Base-by-base conservation (phyloP, 768 basidiomycete species). In the Albatrellus ellisii region DNA sequence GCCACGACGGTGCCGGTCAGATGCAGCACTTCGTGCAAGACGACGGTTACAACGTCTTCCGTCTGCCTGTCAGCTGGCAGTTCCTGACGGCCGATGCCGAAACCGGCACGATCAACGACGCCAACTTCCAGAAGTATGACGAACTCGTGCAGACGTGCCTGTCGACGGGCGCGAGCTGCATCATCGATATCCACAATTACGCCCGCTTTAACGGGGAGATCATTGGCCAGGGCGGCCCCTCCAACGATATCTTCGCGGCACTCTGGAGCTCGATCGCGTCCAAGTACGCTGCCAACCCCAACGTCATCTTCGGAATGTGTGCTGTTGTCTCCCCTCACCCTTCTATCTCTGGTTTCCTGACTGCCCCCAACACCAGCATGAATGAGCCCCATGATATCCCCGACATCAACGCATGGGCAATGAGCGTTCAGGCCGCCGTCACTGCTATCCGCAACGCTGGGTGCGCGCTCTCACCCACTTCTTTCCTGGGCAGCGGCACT, bases 331-430 rank as follows among this genome's bases (percentile, higher is more conserved):
- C 21, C 27, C 6, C 7, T 1, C 8, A 2, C 10, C 4, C 2
- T 1, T 22, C 22, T 10, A 5, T 12, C 7, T 11, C 4, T 12
- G 3, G 1, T 10, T 11, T 31, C 17, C 39, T 38, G n/a, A 42
- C 12, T 3, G 8, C 18, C 6, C n/a, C 0, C 3, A 0, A 15
- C 3, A 26, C 11, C 21, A 72, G 70, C 21, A 75, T 77, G 74
- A 78, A 78, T 47, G 76, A 78, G 47, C 75, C 76, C 4, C 75
- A 79, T 47, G 72, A 77, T 52, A 54, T 74, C 4, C 69, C 70
- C 7, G 53, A 64, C 44, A 70, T 73, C 50, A 45, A 42, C 20
- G 48, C 55, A 1, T 76, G 74, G 74, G 74, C 72, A 5, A 54
- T 45, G 11, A 56, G 70, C 1, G 69, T 76, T 22, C 75, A 78